Evolutionary conservation across 345 rosid species (phyloP), one percentile per base, ranked within the genome.

Genomic region (Populus davidiana): DNA sequence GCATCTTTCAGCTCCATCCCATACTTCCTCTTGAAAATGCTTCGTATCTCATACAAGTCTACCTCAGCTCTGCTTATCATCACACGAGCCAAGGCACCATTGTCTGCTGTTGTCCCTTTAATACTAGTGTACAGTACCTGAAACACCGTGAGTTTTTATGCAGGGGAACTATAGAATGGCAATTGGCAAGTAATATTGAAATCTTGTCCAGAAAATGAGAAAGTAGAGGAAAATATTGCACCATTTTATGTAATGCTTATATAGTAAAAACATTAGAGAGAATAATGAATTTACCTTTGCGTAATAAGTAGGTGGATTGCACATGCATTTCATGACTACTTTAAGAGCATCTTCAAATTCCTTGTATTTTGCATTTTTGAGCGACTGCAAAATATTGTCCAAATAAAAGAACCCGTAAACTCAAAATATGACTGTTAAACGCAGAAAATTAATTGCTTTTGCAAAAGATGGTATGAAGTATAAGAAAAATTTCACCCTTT

Each of bases 61-160:
- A 82, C 41, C 77, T 89, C 93, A 18, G 88, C 84, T 78, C 91
- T 86, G 79, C 84, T 86, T 81, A 86, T 81, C 79, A 87, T 76
- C 75, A 86, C 86, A 3, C 92, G 85, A 13, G 83, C 54, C 84
- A 86, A 27, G 16, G 72, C 83, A 1, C 83, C 80, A 69, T 56
- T 77, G 35, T 87, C 86, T 0, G 62, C 52, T 17, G 65, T 74
- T 23, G 38, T 80, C 52, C 89, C 91, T 64, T 83, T 86, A 0
- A 86, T 65, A 79, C 83, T 81, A 50, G 71, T 38, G 59, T 85
- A 77, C 67, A 88, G 38, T 44, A 68, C 71, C 93, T 91, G 83
- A 54, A 56, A 49, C 66, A 70, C 18, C 1, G 1, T 47, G 50
- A 47, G 50, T 47, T 47, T 1, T 47, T 47, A 47, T 47, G 17